Evolutionary conservation across 2,329 filamentous ascomycete species (phyloP).

Genomic region (Orbilia blumenaviensis): DNA sequence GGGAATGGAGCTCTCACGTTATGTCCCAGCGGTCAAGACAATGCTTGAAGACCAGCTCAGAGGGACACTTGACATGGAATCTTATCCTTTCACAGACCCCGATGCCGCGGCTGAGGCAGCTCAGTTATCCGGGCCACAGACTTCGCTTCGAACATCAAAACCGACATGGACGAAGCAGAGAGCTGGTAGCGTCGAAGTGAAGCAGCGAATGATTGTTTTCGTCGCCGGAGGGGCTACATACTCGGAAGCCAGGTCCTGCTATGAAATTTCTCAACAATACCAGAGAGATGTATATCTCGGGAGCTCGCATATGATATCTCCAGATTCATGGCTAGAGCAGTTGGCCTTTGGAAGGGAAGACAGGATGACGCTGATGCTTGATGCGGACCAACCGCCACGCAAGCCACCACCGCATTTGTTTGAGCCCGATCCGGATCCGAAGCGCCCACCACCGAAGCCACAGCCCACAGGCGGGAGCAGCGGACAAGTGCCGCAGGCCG

Average conservation of each 20-base stretch:
- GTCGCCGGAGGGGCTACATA: slow-evolving; percentile 96
- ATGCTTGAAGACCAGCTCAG: slow-evolving; percentile 79
- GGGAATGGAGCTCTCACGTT: slow-evolving; percentile 86
- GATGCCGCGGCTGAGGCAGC: slow-evolving; percentile 70
- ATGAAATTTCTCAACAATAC: slow-evolving; percentile 78
- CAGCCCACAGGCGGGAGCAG: slow-evolving; percentile 54
- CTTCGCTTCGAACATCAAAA: slow-evolving; percentile 87
- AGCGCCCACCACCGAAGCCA: slow-evolving; percentile 61
- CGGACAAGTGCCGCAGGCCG: slow-evolving; percentile 52
- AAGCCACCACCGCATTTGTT: slow-evolving; percentile 86
- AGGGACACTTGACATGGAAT: slow-evolving; percentile 72
- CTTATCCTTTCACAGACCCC: slow-evolving; percentile 78
- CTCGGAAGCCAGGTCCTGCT: slow-evolving; percentile 87
- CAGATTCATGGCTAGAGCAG: slow-evolving; percentile 82
- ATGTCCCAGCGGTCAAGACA: slow-evolving; percentile 80
- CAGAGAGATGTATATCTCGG: slow-evolving; percentile 85
- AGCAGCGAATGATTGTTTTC: slow-evolving; percentile 90
- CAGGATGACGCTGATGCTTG: slow-evolving; percentile 79
- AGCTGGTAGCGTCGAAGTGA: slow-evolving; percentile 77
- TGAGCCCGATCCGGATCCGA: slow-evolving; percentile 72
- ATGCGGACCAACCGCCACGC: slow-evolving; percentile 67
- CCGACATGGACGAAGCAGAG: slow-evolving; percentile 93
- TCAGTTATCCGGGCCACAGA: slow-evolving; percentile 68
- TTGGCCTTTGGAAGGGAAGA: slow-evolving; percentile 80
- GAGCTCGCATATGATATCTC: slow-evolving; percentile 92